These are phyloP conservation scores for Aspergillus bombycis DNA, from an alignment of 2,329 filamentous ascomycete species.

Conservation along the genomic window DNA sequence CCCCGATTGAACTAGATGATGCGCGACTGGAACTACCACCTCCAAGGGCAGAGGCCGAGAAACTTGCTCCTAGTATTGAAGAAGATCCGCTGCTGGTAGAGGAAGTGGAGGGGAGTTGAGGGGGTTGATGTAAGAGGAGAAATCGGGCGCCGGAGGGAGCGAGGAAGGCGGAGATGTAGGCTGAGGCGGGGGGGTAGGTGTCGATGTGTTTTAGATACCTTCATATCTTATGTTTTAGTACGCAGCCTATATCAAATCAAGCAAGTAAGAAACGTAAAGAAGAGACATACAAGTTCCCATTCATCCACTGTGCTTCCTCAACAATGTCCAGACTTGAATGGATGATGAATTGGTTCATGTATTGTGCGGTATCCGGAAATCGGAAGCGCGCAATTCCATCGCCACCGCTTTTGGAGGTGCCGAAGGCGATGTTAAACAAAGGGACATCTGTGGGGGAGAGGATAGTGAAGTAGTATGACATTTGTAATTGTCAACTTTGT, in stretches of 20 bases:
- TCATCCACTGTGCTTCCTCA: conserved; percentile 94
- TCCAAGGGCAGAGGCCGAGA: conserved; percentile 20
- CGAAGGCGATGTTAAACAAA: conserved; percentile 95
- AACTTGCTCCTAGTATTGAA: conserved; percentile 33
- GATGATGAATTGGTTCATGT: conserved; percentile 97
- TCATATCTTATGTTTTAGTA: background rate
- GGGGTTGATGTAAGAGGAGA: conserved; percentile 86
- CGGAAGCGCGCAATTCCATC: conserved; percentile 89
- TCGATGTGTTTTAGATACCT: conserved; percentile 98
- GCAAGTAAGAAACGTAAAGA: background rate
- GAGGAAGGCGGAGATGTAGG: conserved; percentile 92
- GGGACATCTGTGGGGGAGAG: conserved; percentile 94
- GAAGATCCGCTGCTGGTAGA: conserved; percentile 29
- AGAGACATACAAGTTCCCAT: conserved; percentile 70
- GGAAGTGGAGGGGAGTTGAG: conserved; percentile 45
- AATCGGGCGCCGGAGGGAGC: conserved; percentile 93
- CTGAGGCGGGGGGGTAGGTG: conserved; percentile 81
- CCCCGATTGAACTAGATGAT: conserved; percentile 71
- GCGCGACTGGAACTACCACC: conserved; percentile 39
- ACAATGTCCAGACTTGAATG: conserved; percentile 93
- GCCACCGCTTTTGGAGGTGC: conserved; percentile 92
- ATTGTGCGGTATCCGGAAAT: conserved; percentile 83
- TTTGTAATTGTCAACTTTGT: conserved; percentile 41
- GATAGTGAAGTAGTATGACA: conserved; percentile 99
- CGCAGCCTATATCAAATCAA: background rate